Percentiles rank a stretch among this genome's conserved stretches.
phyloP scores from a whole-genome alignment of 2,329 filamentous ascomycete species.

The Didymosphaeria variabile region DNA sequence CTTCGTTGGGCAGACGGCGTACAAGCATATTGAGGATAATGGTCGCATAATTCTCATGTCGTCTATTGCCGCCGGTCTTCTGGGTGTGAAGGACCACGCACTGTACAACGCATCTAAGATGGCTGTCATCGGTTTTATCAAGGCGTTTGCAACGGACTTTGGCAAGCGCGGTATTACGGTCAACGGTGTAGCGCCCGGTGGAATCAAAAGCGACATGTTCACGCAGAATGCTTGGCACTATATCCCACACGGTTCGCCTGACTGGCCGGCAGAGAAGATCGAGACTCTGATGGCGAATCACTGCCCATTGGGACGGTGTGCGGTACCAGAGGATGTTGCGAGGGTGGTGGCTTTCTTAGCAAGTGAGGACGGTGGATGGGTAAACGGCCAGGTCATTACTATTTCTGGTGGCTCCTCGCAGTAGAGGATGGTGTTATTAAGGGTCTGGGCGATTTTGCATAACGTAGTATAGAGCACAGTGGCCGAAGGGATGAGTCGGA shows the following conservation, averaged over 20 bases:
- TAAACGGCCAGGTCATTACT: constrained; percentile 53
- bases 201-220: constrained; percentile 82
- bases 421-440: constrained; percentile 25
- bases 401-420: constrained; percentile 54
- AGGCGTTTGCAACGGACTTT: constrained; percentile 76
- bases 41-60: constrained; percentile 80
- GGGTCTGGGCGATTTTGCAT: background rate
- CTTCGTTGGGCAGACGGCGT: constrained; percentile 79
- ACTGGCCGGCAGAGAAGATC: constrained; percentile 60
- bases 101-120: constrained; percentile 78
- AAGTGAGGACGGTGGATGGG: constrained; percentile 52
- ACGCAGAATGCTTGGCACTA: constrained; percentile 68
- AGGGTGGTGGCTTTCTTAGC: constrained; percentile 53
- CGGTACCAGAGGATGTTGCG: constrained; percentile 57
- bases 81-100: constrained; percentile 74
- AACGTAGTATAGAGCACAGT: background rate
- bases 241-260: constrained; percentile 59
- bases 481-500: no score
- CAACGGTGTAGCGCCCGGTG: constrained; percentile 76
- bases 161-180: constrained; percentile 73
- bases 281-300: constrained; percentile 60
- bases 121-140: constrained; percentile 76
- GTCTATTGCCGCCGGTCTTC: constrained; percentile 72
- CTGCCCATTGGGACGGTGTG: constrained; percentile 60
- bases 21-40: constrained; percentile 73